Conservation (phyloP, 1,284 basidiomycete genomes). For the Rhodotorula sp. region DNA sequence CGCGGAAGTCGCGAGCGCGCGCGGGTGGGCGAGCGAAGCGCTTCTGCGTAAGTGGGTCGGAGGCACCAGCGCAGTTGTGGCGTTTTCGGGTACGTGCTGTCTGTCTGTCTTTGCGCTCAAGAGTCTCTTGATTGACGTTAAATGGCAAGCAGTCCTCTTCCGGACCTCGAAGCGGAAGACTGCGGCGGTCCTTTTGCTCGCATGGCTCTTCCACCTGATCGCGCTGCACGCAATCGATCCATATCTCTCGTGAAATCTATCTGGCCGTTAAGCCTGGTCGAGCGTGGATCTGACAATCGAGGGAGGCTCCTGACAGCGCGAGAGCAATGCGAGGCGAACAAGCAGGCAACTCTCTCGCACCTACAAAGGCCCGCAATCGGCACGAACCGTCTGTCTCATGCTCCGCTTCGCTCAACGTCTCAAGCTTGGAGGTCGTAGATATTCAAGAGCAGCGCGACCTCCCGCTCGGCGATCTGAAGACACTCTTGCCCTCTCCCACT, state of each 20-base stretch:
- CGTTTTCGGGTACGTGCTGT: constrained; percentile 22
- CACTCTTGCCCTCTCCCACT: too few species aligned
- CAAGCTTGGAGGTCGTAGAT: too few species aligned
- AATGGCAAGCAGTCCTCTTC: constrained; percentile 7
- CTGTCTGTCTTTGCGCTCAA: neutral
- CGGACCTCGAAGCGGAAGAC: constrained; percentile 2
- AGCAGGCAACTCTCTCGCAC: neutral
- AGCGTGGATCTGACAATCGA: neutral
- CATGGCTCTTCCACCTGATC: constrained; percentile 25
- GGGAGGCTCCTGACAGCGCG: too few species aligned
- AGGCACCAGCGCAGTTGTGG: constrained; percentile 24
- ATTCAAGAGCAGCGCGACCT: too few species aligned
- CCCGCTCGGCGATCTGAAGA: too few species aligned
- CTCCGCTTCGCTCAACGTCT: too few species aligned
- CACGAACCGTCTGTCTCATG: too few species aligned
- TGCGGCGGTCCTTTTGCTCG: constrained; percentile 7
- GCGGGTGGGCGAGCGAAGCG: constrained; percentile 36
- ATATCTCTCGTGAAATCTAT: neutral
- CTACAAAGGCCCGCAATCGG: too few species aligned
- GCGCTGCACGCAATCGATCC: constrained; percentile 24
- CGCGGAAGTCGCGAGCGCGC: constrained; percentile 15
- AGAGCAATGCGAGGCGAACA: neutral
- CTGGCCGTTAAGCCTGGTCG: too few species aligned
- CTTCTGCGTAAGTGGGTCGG: constrained; percentile 33
- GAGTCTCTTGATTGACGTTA: neutral